These are phyloP conservation scores for Sarocladium kiliense DNA, from an alignment of 2,329 filamentous ascomycete species.

Conservation along the genomic window DNA sequence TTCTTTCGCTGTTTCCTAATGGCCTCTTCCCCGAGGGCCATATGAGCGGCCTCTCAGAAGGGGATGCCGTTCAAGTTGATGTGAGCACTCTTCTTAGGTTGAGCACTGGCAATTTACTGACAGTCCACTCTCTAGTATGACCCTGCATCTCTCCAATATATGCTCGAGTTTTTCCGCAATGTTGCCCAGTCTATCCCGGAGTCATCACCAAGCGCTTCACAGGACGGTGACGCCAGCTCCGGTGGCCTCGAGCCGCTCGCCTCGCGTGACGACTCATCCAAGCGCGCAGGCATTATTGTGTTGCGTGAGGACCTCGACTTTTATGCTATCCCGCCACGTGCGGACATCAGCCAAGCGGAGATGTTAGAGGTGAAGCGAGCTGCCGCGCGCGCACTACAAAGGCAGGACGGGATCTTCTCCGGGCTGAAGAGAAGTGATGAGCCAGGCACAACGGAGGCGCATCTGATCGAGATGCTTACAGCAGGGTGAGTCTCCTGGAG, in stretches of 20 bases:
- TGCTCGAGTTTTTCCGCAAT: conserved; percentile 96
- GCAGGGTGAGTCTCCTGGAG: conserved; percentile 67
- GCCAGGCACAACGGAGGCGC: conserved; percentile 91
- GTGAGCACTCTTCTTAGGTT: conserved; percentile 55
- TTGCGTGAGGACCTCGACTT: conserved; percentile 95
- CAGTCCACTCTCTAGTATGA: conserved; percentile 67
- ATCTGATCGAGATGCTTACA: conserved; percentile 98
- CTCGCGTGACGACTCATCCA: conserved; percentile 68
- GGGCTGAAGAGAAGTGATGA: conserved; percentile 93
- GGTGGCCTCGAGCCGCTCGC: conserved; percentile 62
- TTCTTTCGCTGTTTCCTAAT: conserved; percentile 96
- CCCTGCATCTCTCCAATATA: conserved; percentile 92
- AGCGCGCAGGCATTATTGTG: conserved; percentile 95
- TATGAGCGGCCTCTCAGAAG: conserved; percentile 87
- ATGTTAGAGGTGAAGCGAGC: conserved; percentile 97
- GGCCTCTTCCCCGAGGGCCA: conserved; percentile 96
- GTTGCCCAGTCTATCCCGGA: conserved; percentile 95
- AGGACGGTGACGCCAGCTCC: conserved; percentile 57
- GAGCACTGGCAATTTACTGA: background rate
- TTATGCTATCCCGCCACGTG: conserved; percentile 84
- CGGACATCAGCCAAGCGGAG: conserved; percentile 78
- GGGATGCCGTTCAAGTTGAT: conserved; percentile 94
- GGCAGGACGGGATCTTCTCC: conserved; percentile 93
- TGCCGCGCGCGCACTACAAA: conserved; percentile 77
- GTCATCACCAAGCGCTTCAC: conserved; percentile 59